phyloP scores from a whole-genome alignment of 305 asterid genomes.

The Salvia sclarea region DNA sequence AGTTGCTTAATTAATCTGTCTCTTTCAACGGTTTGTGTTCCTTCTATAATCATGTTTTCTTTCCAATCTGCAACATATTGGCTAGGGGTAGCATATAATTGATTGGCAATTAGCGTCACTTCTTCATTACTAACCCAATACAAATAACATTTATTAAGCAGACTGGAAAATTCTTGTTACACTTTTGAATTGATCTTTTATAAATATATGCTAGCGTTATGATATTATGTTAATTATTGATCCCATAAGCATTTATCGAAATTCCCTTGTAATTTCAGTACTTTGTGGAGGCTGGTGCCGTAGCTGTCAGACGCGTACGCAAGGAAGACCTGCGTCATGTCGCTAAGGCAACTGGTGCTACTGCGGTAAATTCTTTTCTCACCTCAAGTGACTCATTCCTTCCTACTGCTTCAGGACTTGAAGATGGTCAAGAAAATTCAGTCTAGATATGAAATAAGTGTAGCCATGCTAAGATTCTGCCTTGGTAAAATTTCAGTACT shows the following conservation, averaged over 20 bases:
- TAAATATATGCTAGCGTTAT: neutral
- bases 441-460: neutral
- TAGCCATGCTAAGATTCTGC: neutral
- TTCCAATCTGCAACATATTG: neutral
- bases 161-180: neutral
- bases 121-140: neutral
- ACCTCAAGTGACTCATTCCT: slow-evolving; percentile 3
- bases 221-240: slow-evolving; percentile 7
- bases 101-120: slow-evolving; percentile 11
- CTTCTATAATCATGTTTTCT: neutral
- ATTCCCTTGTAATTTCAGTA: slow-evolving; percentile 51
- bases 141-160: slow-evolving; percentile 3
- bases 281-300: slow-evolving; percentile 97
- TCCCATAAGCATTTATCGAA: neutral
- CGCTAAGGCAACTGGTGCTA: slow-evolving; percentile 98
- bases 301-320: slow-evolving; percentile 96
- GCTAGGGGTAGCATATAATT: slow-evolving; percentile 5
- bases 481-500: neutral
- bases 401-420: slow-evolving; percentile 11
- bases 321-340: slow-evolving; percentile 97
- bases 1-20: neutral
- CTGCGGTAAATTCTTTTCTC: slow-evolving; percentile 57
- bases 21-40: neutral
- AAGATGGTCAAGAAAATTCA: slow-evolving; percentile 3
- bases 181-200: slow-evolving; percentile 10